phyloP scores from a whole-genome alignment of 2,329 filamentous ascomycete species.

The Xylariaceae sp. region DNA sequence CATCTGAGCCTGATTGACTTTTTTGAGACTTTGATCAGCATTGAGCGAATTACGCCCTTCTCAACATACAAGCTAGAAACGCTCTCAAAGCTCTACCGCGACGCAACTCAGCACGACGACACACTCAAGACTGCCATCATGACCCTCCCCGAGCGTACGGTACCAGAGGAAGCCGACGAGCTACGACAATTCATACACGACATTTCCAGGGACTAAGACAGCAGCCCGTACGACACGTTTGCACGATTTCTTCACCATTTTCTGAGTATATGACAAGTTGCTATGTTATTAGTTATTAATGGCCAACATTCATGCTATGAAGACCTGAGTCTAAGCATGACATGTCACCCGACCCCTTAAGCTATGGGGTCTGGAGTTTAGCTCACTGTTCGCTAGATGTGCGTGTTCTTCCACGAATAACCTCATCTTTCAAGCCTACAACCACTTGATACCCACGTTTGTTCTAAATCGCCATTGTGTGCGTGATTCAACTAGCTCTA shows the following conservation, averaged over 20 bases:
- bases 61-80: slow-evolving; percentile 35
- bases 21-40: slow-evolving; percentile 45
- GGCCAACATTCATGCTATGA: neutral
- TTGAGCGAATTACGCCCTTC: slow-evolving; percentile 41
- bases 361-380: neutral
- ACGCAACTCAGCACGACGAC: slow-evolving; percentile 38
- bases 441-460: neutral
- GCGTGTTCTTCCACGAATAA: neutral
- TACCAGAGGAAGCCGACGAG: slow-evolving; percentile 47
- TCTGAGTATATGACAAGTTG: neutral
- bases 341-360: neutral
- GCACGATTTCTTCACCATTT: neutral
- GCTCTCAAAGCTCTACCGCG: slow-evolving; percentile 37
- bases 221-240: neutral
- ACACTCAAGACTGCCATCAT: slow-evolving; percentile 37
- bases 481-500: slow-evolving; percentile 5
- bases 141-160: slow-evolving; percentile 43
- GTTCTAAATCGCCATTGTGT: neutral
- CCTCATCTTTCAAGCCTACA: neutral
- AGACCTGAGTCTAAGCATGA: neutral
- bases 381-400: slow-evolving; percentile 2
- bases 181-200: slow-evolving; percentile 42
- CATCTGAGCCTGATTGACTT: slow-evolving; percentile 49
- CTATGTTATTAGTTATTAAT: neutral
- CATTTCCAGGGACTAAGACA: slow-evolving; percentile 33